phyloP scores from a whole-genome alignment of 176 grass and related monocot genomes.

The Thalia dealbata region DNA sequence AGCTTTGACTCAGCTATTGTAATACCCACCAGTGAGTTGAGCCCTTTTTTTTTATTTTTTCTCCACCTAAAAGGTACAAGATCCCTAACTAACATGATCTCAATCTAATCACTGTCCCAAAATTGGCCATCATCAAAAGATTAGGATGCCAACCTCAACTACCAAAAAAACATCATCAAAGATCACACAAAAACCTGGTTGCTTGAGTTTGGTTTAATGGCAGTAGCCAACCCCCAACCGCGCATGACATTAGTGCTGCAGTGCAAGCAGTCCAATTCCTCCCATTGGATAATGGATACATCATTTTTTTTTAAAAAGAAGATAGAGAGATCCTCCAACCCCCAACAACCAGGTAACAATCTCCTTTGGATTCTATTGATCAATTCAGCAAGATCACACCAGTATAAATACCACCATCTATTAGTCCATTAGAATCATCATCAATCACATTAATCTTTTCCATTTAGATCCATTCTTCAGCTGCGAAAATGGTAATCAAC shows the following conservation, averaged over 20 bases:
- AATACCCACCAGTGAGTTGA: too few species aligned
- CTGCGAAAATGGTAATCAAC: slow-evolving; percentile 7
- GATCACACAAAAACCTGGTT: neutral
- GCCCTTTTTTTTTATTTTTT: too few species aligned
- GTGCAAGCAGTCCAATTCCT: neutral
- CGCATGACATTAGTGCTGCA: too few species aligned
- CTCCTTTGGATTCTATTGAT: neutral
- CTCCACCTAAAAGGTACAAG: too few species aligned
- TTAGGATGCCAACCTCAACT: slow-evolving; percentile 4
- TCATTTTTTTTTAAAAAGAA: neutral
- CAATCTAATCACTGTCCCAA: too few species aligned
- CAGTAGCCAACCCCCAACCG: slow-evolving; percentile 12
- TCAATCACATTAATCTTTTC: too few species aligned
- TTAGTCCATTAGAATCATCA: neutral
- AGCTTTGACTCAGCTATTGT: too few species aligned
- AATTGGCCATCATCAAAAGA: neutral
- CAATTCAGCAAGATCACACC: neutral
- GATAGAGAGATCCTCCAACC: neutral
- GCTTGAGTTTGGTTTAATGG: slow-evolving; percentile 1
- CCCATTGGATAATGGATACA: too few species aligned
- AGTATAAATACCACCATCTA: slow-evolving; percentile 3
- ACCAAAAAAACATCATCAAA: neutral
- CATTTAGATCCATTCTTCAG: neutral
- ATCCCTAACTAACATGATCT: too few species aligned
- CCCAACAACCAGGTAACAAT: neutral